Conservation (phyloP, 2,329 filamentous ascomycete species). For the Intubia oerlemansii region DNA sequence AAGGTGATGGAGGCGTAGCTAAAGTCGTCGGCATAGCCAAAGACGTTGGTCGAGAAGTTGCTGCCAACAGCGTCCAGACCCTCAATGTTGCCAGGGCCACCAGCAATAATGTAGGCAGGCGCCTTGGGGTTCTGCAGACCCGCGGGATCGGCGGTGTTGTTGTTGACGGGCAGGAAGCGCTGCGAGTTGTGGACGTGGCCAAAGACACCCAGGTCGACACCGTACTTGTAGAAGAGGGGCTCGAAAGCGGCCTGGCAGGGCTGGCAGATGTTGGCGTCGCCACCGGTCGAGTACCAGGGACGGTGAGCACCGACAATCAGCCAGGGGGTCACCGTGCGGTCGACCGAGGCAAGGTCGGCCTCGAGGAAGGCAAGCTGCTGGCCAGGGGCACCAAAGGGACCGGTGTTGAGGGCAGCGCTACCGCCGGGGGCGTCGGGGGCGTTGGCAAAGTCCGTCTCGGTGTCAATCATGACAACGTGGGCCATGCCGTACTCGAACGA, state of each 20-base stretch:
- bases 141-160: slow-evolving; percentile 14
- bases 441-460: slow-evolving; percentile 31
- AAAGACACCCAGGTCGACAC: slow-evolving; percentile 33
- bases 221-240: slow-evolving; percentile 29
- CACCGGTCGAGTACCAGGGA: slow-evolving; percentile 23
- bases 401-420: slow-evolving; percentile 19
- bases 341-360: slow-evolving; percentile 32
- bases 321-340: slow-evolving; percentile 32
- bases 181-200: slow-evolving; percentile 38
- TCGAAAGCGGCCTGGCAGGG: slow-evolving; percentile 31
- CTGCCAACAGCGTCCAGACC: slow-evolving; percentile 21
- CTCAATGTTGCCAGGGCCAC: slow-evolving; percentile 34
- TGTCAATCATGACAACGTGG: slow-evolving; percentile 32
- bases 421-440: slow-evolving; percentile 19
- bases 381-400: slow-evolving; percentile 23
- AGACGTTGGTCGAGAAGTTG: slow-evolving; percentile 21
- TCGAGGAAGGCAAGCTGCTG: slow-evolving; percentile 33
- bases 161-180: slow-evolving; percentile 22
- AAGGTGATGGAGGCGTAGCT: slow-evolving; percentile 28
- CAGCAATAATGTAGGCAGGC: slow-evolving; percentile 33
- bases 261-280: slow-evolving; percentile 14
- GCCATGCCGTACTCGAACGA: slow-evolving; percentile 37
- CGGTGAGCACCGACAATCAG: slow-evolving; percentile 21
- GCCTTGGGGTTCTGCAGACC: slow-evolving; percentile 17
- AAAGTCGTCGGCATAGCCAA: slow-evolving; percentile 29